Base-by-base conservation (phyloP, 2,329 filamentous ascomycete species). In the Stagonosporopsis chrysanthemi region DNA sequence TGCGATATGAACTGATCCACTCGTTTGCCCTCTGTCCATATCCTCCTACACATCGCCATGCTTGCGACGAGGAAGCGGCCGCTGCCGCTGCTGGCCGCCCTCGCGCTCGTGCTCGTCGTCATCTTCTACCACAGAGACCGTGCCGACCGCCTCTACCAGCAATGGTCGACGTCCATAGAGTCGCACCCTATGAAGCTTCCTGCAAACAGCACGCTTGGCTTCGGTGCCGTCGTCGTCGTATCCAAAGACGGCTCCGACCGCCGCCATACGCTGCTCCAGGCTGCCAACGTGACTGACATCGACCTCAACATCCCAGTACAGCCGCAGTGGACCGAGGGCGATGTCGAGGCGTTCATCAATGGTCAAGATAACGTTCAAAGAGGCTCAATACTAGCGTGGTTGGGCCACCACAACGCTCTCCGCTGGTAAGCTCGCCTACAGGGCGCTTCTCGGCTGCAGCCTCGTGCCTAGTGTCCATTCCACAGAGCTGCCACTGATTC, bases 321-420 rank as follows among this genome's bases (percentile, higher is more conserved):
- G 60, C 78, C 78, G 23, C 51, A 63, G 6, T 80, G 78, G 78
- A 78, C 76, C 14, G 75, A 79, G 19, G 67, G 70, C 51, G 75
- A 80, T 39, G 66, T 79, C 44, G 60, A 73, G n/a, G 64, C 67
- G 19, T 72, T 80, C 46, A 67, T 72, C 45, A 72, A 75, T 39
- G 69, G 68, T 6, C 66, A 74, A 43, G 64, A 71, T 15, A 67
- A 74, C n/a, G 64, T 76, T 17, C 71, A 74, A 12, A 68, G 69
- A 60, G 78, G 78, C 43, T 79, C 77, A 6, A 71, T 78, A 24
- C 63, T 80, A 54, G 78, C 78, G 41, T 80, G 78, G 78, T 65
- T 80, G 40, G 78, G 78, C 26, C 78, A 80, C 55, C 74, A 74
- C 56, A 76, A 79, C 56, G 76, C 74, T n/a, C 63, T 80, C 58